A percentile compares a stretch with the other conserved stretches of the same genome.
These are phyloP conservation scores for Nidularia sp. DNA, from an alignment of 768 basidiomycete genomes.

Conservation along the genomic window DNA sequence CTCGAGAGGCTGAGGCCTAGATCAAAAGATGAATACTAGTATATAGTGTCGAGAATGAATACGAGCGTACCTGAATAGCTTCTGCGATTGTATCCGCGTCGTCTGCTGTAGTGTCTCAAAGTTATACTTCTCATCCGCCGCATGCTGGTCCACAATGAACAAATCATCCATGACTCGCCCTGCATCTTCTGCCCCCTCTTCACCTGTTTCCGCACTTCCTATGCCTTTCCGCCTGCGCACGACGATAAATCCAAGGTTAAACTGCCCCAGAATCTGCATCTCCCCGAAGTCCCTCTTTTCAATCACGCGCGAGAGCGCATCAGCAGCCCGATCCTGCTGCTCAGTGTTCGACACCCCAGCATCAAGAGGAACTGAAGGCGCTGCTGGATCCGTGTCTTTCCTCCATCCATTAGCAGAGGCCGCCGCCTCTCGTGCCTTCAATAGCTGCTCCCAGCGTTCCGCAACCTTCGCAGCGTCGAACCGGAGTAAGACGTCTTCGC, in stretches of 20 bases:
- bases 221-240: constrained; percentile 49
- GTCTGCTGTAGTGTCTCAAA: constrained; percentile 91
- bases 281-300: constrained; percentile 77
- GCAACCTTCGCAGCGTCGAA: constrained; percentile 20
- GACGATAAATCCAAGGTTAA: constrained; percentile 94
- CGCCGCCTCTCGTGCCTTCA: not conserved
- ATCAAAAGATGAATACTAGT: not conserved
- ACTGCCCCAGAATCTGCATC: constrained; percentile 92
- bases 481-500: constrained; percentile 20
- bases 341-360: constrained; percentile 38
- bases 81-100: constrained; percentile 87
- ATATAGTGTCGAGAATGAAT: not conserved
- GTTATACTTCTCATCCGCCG: constrained; percentile 97
- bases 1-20: constrained; percentile 73
- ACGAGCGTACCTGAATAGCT: constrained; percentile 64
- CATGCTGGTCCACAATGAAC: constrained; percentile 97
- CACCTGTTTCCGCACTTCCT: not conserved
- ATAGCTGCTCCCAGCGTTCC: constrained; percentile 4
- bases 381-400: not conserved
- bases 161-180: constrained; percentile 66
- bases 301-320: constrained; percentile 79
- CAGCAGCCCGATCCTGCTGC: constrained; percentile 52
- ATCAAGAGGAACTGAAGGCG: constrained; percentile 21
- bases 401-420: no score
- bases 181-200: constrained; percentile 5